Percentiles rank a stretch among this genome's conserved stretches.
Conservation (phyloP, 208 protist species). For the Acanthamoeba sp. region DNA sequence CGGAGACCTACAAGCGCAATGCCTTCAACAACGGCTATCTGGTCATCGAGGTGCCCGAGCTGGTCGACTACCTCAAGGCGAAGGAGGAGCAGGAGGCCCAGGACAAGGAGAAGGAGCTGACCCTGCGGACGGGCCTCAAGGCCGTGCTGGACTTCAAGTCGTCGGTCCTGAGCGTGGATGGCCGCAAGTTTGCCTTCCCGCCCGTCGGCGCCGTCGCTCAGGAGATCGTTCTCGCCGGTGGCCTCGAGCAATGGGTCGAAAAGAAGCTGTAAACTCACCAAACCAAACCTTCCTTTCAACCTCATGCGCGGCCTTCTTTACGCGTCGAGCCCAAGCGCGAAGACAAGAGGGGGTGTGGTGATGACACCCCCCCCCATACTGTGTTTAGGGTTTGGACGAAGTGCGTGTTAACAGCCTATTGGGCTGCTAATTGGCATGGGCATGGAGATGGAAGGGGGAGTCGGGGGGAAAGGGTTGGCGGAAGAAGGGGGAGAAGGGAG, state of each 20-base stretch:
- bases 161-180: slow-evolving; percentile 30
- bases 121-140: slow-evolving; percentile 1
- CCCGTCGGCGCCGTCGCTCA: slow-evolving; percentile 84
- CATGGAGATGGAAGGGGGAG: too few relatives aligned
- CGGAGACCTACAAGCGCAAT: slow-evolving; percentile 89
- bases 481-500: too few relatives aligned
- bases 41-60: slow-evolving; percentile 79
- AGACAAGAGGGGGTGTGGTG: too few relatives aligned
- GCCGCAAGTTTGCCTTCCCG: slow-evolving; percentile 66
- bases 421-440: too few relatives aligned
- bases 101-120: slow-evolving; percentile 21
- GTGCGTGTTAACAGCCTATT: too few relatives aligned
- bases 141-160: slow-evolving; percentile 74
- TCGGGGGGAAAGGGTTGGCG: too few relatives aligned
- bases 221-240: slow-evolving; percentile 84
- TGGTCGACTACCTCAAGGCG: slow-evolving; percentile 77
- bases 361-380: too few relatives aligned
- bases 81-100: neutral
- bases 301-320: too few relatives aligned
- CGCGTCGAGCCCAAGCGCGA: too few relatives aligned
- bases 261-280: slow-evolving; percentile 29
- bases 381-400: too few relatives aligned
- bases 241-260: slow-evolving; percentile 84
- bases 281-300: too few relatives aligned
- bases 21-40: slow-evolving; percentile 88